These are phyloP conservation scores for Fagus crenata DNA, from an alignment of 306 rosid genomes.

Conservation along the genomic window DNA sequence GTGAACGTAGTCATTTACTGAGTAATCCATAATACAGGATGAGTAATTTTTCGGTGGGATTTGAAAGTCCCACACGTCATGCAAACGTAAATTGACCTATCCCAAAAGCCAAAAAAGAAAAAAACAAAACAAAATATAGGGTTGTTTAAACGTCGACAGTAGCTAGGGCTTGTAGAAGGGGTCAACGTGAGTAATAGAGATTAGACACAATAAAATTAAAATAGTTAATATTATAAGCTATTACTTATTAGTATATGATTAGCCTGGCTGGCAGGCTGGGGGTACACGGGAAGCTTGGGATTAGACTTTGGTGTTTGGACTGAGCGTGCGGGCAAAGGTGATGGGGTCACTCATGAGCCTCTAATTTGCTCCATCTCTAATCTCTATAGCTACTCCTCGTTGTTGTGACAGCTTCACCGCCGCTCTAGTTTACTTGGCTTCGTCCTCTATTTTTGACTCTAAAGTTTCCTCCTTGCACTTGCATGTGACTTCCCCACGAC, in stretches of 20 bases:
- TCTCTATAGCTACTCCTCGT: background rate
- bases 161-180: background rate
- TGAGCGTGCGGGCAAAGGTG: conserved; percentile 26
- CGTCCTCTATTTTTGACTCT: background rate
- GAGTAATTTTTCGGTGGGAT: background rate
- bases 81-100: conserved; percentile 8
- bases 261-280: no score
- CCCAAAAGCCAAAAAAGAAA: background rate
- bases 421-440: background rate
- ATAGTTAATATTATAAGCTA: no score
- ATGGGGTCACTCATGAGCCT: conserved; percentile 17
- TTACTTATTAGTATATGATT: no score
- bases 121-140: no score
- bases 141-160: no score
- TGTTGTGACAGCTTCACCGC: conserved; percentile 8
- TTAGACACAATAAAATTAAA: no score
- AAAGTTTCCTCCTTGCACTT: background rate
- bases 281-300: conserved; percentile 18
- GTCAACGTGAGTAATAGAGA: no score
- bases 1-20: no score
- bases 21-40: background rate
- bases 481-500: background rate
- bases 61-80: background rate
- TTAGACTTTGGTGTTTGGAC: background rate
- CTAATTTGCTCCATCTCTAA: background rate